These are phyloP conservation scores for Lactarius hengduanensis DNA, from an alignment of 768 basidiomycete genomes.

Conservation along the genomic window DNA sequence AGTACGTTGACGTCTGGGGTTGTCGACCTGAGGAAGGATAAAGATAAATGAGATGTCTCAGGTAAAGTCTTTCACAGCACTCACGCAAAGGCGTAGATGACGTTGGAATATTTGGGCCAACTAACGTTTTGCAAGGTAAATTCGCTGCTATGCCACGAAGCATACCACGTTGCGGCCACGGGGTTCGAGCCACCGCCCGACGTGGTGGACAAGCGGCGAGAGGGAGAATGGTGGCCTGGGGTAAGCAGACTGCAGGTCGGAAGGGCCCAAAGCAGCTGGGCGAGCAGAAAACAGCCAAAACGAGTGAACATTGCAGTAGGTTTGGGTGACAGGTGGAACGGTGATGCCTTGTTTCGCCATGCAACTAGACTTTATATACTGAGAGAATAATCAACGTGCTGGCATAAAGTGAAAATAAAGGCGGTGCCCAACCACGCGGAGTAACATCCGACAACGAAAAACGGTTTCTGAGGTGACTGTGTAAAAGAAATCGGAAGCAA, in stretches of 20 bases:
- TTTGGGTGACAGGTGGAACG: not conserved
- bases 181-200: not conserved
- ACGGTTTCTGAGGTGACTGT: not conserved
- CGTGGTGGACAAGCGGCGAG: no score
- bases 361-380: not conserved
- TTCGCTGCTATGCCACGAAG: conserved; percentile 47
- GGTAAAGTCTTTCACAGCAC: conserved; percentile 31
- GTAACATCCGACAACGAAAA: not conserved
- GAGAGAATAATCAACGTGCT: not conserved
- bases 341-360: not conserved
- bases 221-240: no score
- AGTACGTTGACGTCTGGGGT: conserved; percentile 30
- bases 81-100: conserved; percentile 65
- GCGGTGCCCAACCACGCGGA: not conserved
- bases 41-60: conserved; percentile 7
- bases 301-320: not conserved
- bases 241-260: not conserved
- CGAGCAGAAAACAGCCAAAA: not conserved
- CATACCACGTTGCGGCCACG: conserved; percentile 55
- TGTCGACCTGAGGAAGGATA: not conserved
- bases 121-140: conserved; percentile 46
- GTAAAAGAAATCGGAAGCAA: not conserved
- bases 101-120: conserved; percentile 54
- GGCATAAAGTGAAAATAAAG: not conserved
- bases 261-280: not conserved